phyloP scores from a whole-genome alignment of 345 rosid genomes.

The Cardiospermum halicacabum region DNA sequence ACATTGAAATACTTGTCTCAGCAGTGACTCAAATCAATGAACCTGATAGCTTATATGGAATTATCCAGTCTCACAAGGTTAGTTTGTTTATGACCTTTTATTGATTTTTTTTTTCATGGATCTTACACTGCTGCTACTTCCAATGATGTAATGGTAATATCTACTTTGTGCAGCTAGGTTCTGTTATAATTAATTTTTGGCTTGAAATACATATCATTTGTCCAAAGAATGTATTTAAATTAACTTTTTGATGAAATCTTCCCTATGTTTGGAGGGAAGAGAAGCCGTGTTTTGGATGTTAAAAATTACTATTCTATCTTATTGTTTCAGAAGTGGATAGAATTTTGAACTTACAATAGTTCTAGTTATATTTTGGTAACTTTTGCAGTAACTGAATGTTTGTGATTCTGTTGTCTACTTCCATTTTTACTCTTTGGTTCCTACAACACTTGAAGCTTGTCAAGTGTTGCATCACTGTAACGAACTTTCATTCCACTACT shows the following conservation, averaged over 20 bases:
- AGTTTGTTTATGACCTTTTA: constrained; percentile 17
- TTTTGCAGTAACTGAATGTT: not conserved
- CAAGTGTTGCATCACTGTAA: not conserved
- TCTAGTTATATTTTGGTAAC: not conserved
- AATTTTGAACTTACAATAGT: not conserved
- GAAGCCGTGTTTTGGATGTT: not conserved
- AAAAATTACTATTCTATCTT: not conserved
- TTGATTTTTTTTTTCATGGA: not conserved
- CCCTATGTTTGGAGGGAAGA: not conserved
- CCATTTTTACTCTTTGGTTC: not conserved
- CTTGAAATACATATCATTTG: not conserved
- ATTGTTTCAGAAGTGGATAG: not conserved
- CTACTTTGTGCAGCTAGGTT: not conserved
- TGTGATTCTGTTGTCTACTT: not conserved
- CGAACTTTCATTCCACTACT: not conserved
- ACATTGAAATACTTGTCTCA: constrained; percentile 75
- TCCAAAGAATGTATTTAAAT: not conserved
- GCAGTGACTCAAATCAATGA: constrained; percentile 89
- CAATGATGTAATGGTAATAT: not conserved
- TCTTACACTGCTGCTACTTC: not conserved
- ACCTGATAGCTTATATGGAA: constrained; percentile 96
- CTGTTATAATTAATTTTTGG: not conserved
- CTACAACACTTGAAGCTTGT: not conserved
- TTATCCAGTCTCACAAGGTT: constrained; percentile 86
- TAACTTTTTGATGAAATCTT: not conserved